phyloP scores from a whole-genome alignment of 768 basidiomycete genomes.

The Tephrocybe sp. region DNA sequence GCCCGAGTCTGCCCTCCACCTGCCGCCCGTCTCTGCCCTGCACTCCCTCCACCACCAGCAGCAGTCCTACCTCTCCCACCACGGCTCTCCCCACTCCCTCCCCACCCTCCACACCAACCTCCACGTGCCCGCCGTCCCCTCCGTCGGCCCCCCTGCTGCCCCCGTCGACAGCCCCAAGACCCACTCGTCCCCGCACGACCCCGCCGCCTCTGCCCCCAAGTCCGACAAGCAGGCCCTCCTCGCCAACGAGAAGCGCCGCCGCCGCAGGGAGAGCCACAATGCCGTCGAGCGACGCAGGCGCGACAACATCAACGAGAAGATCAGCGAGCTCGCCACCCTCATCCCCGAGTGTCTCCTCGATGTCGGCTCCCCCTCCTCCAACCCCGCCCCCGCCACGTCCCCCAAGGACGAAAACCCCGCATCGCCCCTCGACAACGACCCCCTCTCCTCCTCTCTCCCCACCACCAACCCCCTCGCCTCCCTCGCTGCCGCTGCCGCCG shows the following conservation, averaged over 20 bases:
- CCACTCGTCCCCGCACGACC: slow-evolving; percentile 9
- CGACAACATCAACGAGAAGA: slow-evolving; percentile 97
- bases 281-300: slow-evolving; percentile 85
- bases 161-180: not conserved
- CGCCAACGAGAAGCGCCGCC: slow-evolving; percentile 80
- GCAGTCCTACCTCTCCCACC: slow-evolving; percentile 7
- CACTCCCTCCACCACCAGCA: slow-evolving; percentile 15
- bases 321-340: slow-evolving; percentile 83
- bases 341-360: slow-evolving; percentile 88
- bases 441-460: not conserved
- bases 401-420: slow-evolving; percentile 14
- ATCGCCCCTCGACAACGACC: slow-evolving; percentile 10
- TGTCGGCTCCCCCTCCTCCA: slow-evolving; percentile 14
- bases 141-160: slow-evolving; percentile 7
- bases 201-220: slow-evolving; percentile 1
- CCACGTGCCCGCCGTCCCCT: slow-evolving; percentile 6
- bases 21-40: slow-evolving; percentile 22
- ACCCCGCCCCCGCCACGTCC: not conserved
- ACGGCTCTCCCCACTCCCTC: slow-evolving; percentile 13
- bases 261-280: slow-evolving; percentile 86
- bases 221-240: slow-evolving; percentile 54
- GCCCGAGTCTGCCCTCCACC: slow-evolving; percentile 17
- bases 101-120: slow-evolving; percentile 20
- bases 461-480: slow-evolving; percentile 1
- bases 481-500: not conserved